phyloP scores from a whole-genome alignment of 2,329 filamentous ascomycete species.

The Epichloe scottii region DNA sequence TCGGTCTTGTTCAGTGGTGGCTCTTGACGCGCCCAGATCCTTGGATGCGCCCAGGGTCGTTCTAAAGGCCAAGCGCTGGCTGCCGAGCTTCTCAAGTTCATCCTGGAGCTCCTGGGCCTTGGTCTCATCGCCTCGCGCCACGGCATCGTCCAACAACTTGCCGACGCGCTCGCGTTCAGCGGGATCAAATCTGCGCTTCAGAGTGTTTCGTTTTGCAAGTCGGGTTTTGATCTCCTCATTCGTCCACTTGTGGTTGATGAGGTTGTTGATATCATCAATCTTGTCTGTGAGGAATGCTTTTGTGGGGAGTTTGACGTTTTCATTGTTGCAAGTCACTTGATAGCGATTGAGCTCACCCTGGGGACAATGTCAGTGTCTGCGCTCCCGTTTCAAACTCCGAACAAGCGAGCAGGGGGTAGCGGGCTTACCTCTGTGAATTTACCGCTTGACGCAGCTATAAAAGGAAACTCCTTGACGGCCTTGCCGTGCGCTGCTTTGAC shows the following conservation, averaged over 20 bases:
- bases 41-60: constrained; percentile 46
- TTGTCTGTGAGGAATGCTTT: constrained; percentile 57
- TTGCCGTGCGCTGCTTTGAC: constrained; percentile 72
- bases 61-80: constrained; percentile 61
- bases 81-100: constrained; percentile 49
- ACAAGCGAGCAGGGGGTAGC: too few relatives aligned
- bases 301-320: constrained; percentile 63
- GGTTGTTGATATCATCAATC: constrained; percentile 64
- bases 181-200: constrained; percentile 54
- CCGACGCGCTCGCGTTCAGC: constrained; percentile 56
- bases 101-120: constrained; percentile 41
- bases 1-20: constrained; percentile 62
- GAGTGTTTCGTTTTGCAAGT: constrained; percentile 55
- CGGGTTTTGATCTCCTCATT: constrained; percentile 72
- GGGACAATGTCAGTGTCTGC: constrained; percentile 13
- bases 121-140: constrained; percentile 48
- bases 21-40: constrained; percentile 33
- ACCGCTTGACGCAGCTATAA: constrained; percentile 79
- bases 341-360: constrained; percentile 73
- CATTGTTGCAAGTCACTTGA: constrained; percentile 58
- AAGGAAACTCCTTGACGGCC: constrained; percentile 72
- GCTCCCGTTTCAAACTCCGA: neutral
- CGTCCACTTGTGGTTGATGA: constrained; percentile 72
- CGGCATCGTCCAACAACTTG: constrained; percentile 54
- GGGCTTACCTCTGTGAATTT: constrained; percentile 62